Evolutionary conservation across 176 grass and related monocot genomes (phyloP).

Genomic region (Carex cristatella): DNA sequence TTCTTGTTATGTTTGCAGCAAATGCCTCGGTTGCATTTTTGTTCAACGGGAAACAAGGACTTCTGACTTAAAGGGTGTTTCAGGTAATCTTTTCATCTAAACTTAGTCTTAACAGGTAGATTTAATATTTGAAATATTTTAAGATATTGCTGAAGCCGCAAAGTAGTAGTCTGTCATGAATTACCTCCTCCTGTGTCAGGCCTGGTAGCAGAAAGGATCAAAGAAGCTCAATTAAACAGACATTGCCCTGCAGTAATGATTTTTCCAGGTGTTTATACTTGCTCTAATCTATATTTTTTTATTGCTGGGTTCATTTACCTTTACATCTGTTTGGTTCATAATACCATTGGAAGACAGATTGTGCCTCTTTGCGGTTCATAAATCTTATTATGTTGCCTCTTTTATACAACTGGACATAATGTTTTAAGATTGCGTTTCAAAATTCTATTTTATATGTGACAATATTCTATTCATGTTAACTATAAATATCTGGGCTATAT

Average conservation of each 20-base stretch:
- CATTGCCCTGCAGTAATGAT: constrained; percentile 59
- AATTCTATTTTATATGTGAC: background rate
- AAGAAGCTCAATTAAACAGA: constrained; percentile 46
- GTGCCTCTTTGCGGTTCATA: no score
- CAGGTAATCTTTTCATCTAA: constrained; percentile 39
- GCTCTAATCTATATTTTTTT: background rate
- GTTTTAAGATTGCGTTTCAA: background rate
- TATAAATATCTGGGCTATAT: background rate
- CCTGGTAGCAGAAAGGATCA: constrained; percentile 66
- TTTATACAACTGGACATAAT: background rate
- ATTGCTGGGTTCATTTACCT: background rate
- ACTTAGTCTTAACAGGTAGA: background rate
- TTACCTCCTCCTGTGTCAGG: constrained; percentile 26
- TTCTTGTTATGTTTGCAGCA: constrained; percentile 42
- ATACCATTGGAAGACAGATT: background rate
- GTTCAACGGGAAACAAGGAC: constrained; percentile 79
- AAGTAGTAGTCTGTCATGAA: background rate
- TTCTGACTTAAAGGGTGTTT: constrained; percentile 77
- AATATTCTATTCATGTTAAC: background rate
- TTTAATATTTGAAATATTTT: background rate
- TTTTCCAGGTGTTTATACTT: constrained; percentile 63
- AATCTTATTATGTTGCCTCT: no score
- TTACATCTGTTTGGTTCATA: background rate
- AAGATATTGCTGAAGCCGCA: background rate
- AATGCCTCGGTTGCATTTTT: constrained; percentile 96